Evolutionary conservation across 1,139 yeast genomes (phyloP), one percentile per base, ranked within the genome.

Genomic region (Saccharomyces hybrid): DNA sequence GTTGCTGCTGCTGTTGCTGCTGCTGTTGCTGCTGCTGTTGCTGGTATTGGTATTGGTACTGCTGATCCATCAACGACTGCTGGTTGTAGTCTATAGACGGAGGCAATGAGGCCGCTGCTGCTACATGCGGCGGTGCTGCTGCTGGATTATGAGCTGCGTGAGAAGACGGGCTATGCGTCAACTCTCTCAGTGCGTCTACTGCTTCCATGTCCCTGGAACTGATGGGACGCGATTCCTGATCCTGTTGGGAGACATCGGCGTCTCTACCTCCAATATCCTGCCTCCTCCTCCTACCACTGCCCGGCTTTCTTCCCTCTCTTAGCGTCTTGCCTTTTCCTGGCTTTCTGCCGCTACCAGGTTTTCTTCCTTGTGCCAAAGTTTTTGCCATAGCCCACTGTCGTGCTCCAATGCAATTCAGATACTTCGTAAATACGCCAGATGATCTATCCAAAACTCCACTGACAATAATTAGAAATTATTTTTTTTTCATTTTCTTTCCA

Each of bases 241-340:
- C 44, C 49, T 46, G 49, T 14, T 47, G 47, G 11, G 41, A 14
- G 5, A n/a, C 54, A 41, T 46, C 31, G 14, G 28, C 41, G 46
- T 31, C 20, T 25, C 14, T 32, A 44, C 48, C 52, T 47, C 20
- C 38, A 16, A 34, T 13, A 14, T 46, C 34, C 42, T 54, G 26
- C 52, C 71, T 70, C 55, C 66, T 65, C 63, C 68, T 71, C 53
- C 75, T 61, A 7, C 76, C 75, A 52, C 72, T 66, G 0, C 76
- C 76, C 1, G 73, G 73, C 56, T 73, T 72, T 51, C 75, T 65
- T 9, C 76, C 76, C 54, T 72, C 71, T n/a, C 70, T 66, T 34
- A 73, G 54, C 3, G 75, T 73, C 61, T 73, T 73, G 2, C 69
- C 75, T 50, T 66, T 70, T 5, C 75, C 75, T 6, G 75, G 74